A percentile compares a stretch with the other conserved stretches of the same genome.
Evolutionary conservation across 768 basidiomycete species (phyloP).

Genomic region (Russula dissimulans): DNA sequence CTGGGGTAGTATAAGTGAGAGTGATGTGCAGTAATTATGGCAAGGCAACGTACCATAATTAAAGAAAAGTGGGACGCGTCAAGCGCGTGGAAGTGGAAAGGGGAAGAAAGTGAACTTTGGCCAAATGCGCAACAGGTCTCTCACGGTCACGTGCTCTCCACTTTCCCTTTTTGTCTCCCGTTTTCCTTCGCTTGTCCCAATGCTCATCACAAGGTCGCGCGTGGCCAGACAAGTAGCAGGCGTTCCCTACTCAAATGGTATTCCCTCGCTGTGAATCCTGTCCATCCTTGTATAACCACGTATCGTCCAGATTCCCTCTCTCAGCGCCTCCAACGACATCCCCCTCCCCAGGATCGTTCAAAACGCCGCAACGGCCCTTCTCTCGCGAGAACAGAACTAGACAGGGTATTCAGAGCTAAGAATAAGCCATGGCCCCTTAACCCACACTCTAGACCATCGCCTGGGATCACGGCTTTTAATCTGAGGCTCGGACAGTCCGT

Average conservation of each 20-base stretch:
- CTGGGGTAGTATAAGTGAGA: conserved; percentile 29
- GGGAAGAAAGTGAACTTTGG: not conserved
- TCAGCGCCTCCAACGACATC: not conserved
- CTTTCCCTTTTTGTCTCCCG: no score
- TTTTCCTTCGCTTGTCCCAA: conserved; percentile 3
- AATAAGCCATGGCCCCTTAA: conserved; percentile 4
- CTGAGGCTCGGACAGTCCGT: conserved; percentile 6
- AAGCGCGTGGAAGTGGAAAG: conserved; percentile 1
- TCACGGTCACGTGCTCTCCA: conserved; percentile 1
- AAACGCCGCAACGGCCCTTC: not conserved
- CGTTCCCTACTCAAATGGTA: conserved; percentile 7
- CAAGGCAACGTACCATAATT: conserved; percentile 18
- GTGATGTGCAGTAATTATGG: not conserved
- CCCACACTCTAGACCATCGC: not conserved
- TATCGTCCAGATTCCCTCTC: not conserved
- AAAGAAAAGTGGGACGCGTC: conserved; percentile 16
- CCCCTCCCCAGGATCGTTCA: conserved; percentile 2
- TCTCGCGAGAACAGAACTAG: not conserved
- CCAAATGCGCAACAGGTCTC: not conserved
- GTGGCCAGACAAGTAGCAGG: not conserved
- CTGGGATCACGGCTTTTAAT: conserved; percentile 3
- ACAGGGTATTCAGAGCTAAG: not conserved
- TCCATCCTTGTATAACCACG: not conserved
- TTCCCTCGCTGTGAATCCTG: not conserved
- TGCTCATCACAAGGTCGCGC: conserved; percentile 16